Conservation (phyloP, 305 asterid genomes). For the Petunia hybrid region DNA sequence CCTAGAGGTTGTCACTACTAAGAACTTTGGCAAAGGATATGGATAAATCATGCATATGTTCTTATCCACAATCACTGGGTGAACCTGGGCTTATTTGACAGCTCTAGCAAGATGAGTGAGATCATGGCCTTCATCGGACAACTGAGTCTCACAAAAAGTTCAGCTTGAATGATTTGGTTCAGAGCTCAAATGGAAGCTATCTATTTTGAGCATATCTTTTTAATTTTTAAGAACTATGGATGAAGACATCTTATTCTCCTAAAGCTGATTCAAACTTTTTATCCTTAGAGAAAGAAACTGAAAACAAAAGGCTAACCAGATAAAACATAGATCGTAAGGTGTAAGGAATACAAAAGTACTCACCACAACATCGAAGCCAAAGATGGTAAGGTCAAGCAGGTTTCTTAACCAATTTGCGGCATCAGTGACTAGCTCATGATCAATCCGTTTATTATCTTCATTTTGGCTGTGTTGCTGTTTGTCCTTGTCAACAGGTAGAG, state of each 20-base stretch:
- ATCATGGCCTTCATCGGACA: neutral
- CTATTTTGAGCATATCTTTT: neutral
- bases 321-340: neutral
- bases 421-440: slow-evolving; percentile 72
- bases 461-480: slow-evolving; percentile 37
- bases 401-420: slow-evolving; percentile 85
- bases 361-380: slow-evolving; percentile 96
- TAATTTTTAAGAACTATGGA: neutral
- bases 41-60: neutral
- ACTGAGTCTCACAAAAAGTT: neutral
- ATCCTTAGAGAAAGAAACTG: neutral
- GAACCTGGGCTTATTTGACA: slow-evolving; percentile 9
- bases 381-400: slow-evolving; percentile 78
- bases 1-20: neutral
- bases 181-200: neutral
- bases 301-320: neutral
- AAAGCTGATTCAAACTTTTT: neutral
- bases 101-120: neutral
- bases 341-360: slow-evolving; percentile 41
- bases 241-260: slow-evolving; percentile 8
- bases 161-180: neutral
- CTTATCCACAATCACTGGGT: slow-evolving; percentile 1
- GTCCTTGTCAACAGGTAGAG: slow-evolving; percentile 75
- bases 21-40: neutral
- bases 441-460: slow-evolving; percentile 55